Evolutionary conservation across 2,329 filamentous ascomycete species (phyloP), one percentile per base, ranked within the genome.

Genomic region (Lasiodiplodia gonubiensis): DNA sequence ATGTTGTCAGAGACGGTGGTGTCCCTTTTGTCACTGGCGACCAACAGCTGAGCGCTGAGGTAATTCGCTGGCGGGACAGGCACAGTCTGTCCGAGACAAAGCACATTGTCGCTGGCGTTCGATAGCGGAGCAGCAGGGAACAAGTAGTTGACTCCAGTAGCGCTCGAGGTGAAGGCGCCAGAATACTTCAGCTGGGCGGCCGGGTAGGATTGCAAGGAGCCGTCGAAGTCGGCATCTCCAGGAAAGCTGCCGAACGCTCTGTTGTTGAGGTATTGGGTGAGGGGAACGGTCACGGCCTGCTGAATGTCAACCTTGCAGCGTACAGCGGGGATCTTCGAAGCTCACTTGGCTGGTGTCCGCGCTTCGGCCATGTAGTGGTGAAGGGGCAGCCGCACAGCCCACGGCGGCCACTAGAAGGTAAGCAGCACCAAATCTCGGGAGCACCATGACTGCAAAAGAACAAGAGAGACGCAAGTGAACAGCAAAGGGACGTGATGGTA

Each of bases 151-250:
- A 84, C 75, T 12, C 83, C 82, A 0, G 81, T 81, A 8, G 77
- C 71, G 3, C 72, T 72, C 1, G 81, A 83, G 4, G 74, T 79
- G 69, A 81, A 83, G 25, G 73, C 71, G 18, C 75, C 73, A 7
- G 74, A 75, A 27, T 72, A 66, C 16, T 68, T 69, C 4, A 79
- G 57, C 18, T 70, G 68, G 2, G 78, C 75, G 14, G 74, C 74
- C 7, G 82, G 81, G 67, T 81, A 84, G 0, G 82, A 82, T 59
- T 83, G 77, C 51, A 79, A 78, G 3, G 79, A 70, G 2, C 68
- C 70, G 65, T 85, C 81, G 67, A 85, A 83, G n/a, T 79, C 74
- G 1, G 83, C 80, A 70, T 84, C 81, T 2, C 81, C 81, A 0
- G 83, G 79, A 14, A 75, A 74, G 0, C 76, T 76, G 3, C 81